A percentile compares a stretch with the other conserved stretches of the same genome.
phyloP scores from a whole-genome alignment of 305 asterid genomes.

The Galium porrigens region DNA sequence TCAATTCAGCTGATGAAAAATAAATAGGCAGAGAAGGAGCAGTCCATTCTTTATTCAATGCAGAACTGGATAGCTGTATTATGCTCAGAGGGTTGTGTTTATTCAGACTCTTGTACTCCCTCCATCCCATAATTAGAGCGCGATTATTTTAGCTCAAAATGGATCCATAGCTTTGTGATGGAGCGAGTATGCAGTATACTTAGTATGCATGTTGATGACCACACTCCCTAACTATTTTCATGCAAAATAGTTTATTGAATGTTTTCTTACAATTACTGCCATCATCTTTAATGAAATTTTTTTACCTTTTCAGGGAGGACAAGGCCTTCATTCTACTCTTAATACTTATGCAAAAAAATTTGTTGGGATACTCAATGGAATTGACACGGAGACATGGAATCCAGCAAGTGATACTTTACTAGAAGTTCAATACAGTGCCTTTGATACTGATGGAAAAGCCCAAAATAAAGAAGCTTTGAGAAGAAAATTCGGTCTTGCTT shows the following conservation, averaged over 20 bases:
- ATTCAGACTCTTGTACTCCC: not conserved
- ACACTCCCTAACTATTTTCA: not conserved
- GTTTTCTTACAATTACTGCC: not conserved
- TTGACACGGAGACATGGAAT: constrained; percentile 89
- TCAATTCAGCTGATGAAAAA: not conserved
- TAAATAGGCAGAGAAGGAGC: not conserved
- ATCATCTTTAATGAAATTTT: not conserved
- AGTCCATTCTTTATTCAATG: not conserved
- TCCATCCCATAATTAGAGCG: no score
- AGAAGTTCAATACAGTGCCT: constrained; percentile 57
- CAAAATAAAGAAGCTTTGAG: constrained; percentile 74
- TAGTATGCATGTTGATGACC: not conserved
- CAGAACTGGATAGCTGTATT: not conserved
- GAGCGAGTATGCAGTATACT: no score
- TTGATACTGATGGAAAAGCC: constrained; percentile 59
- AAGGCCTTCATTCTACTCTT: constrained; percentile 63
- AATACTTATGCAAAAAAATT: constrained; percentile 66
- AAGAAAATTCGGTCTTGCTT: constrained; percentile 53
- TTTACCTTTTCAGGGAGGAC: constrained; percentile 56
- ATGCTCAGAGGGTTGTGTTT: not conserved
- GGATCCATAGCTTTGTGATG: no score
- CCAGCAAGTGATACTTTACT: constrained; percentile 71
- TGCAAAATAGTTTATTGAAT: not conserved
- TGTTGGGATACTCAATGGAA: constrained; percentile 85
- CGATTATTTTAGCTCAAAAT: no score